A percentile compares a stretch with the other conserved stretches of the same genome.
Evolutionary conservation across 371 early-diverging fungal genomes (phyloP).

Genomic region (Mucor circinelloides): DNA sequence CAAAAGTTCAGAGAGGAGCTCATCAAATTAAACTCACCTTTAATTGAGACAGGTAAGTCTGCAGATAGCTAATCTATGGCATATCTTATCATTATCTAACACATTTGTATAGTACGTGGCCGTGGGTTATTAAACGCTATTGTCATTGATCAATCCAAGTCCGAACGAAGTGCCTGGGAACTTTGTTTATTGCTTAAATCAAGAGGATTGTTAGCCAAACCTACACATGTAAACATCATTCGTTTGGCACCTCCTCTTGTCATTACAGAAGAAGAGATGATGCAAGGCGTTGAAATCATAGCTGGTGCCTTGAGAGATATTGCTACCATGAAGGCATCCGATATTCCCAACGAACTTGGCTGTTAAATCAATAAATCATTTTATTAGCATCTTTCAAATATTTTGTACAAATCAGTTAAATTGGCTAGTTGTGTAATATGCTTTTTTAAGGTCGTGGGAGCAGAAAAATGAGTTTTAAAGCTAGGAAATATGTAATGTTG

Average conservation of each 20-base stretch:
- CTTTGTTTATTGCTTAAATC: constrained; percentile 92
- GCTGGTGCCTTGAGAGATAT: constrained; percentile 73
- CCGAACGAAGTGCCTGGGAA: constrained; percentile 94
- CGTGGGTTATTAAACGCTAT: constrained; percentile 95
- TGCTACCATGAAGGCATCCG: constrained; percentile 55
- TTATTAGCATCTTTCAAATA: constrained; percentile 87
- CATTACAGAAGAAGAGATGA: constrained; percentile 89
- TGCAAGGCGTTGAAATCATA: constrained; percentile 84
- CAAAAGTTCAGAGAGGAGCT: constrained; percentile 81
- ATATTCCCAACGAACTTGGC: constrained; percentile 41
- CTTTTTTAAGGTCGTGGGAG: constrained; percentile 54
- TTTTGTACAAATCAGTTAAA: constrained; percentile 87
- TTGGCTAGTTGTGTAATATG: constrained; percentile 74
- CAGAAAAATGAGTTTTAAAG: constrained; percentile 66
- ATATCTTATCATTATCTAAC: not conserved
- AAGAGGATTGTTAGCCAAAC: constrained; percentile 94
- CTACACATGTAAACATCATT: constrained; percentile 98
- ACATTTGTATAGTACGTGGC: constrained; percentile 73
- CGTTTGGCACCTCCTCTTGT: constrained; percentile 94
- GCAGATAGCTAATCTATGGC: not conserved
- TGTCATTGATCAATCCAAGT: constrained; percentile 86
- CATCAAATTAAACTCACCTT: constrained; percentile 72
- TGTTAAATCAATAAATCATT: constrained; percentile 12
- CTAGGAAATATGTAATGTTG: constrained; percentile 83
- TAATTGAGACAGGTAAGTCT: constrained; percentile 63